Evolutionary conservation across 2,329 filamentous ascomycete species (phyloP).

Genomic region (Zopfia rhizophila): DNA sequence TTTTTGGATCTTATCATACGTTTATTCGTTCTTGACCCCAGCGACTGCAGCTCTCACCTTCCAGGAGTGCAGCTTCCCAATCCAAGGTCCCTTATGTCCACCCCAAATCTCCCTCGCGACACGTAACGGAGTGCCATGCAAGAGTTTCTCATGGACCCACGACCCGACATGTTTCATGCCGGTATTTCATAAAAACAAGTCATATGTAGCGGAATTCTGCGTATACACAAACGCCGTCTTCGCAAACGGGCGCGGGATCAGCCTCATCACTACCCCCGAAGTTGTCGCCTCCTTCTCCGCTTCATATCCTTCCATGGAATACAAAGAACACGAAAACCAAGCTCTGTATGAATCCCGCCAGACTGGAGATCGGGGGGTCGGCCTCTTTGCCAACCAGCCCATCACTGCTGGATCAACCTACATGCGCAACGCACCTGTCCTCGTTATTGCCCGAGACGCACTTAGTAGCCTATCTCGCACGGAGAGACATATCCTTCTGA

Average conservation of each 20-base stretch:
- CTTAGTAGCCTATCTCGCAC: constrained; percentile 18
- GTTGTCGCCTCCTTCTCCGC: constrained; percentile 31
- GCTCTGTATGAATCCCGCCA: constrained; percentile 29
- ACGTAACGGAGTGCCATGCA: constrained; percentile 34
- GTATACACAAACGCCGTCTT: constrained; percentile 39
- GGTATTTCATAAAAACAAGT: constrained; percentile 19
- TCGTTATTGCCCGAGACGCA: constrained; percentile 31
- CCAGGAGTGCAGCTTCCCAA: constrained; percentile 27
- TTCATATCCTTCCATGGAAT: constrained; percentile 27
- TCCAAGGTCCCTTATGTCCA: constrained; percentile 32
- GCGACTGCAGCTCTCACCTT: constrained; percentile 25
- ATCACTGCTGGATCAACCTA: constrained; percentile 37
- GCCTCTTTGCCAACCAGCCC: constrained; percentile 33
- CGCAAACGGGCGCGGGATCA: constrained; percentile 40
- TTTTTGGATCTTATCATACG: no score
- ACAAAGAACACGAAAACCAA: constrained; percentile 18
- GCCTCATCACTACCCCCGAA: constrained; percentile 40
- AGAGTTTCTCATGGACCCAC: constrained; percentile 43
- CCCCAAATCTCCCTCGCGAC: constrained; percentile 32
- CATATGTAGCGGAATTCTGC: constrained; percentile 29
- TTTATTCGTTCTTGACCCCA: constrained; percentile 12
- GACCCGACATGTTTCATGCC: constrained; percentile 36
- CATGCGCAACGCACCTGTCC: constrained; percentile 36
- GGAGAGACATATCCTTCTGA: constrained; percentile 24
- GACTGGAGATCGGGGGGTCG: constrained; percentile 34